Percentiles rank a stretch among this genome's conserved stretches.
Evolutionary conservation across 768 basidiomycete genomes (phyloP).

Genomic region (Mycena latifolia): DNA sequence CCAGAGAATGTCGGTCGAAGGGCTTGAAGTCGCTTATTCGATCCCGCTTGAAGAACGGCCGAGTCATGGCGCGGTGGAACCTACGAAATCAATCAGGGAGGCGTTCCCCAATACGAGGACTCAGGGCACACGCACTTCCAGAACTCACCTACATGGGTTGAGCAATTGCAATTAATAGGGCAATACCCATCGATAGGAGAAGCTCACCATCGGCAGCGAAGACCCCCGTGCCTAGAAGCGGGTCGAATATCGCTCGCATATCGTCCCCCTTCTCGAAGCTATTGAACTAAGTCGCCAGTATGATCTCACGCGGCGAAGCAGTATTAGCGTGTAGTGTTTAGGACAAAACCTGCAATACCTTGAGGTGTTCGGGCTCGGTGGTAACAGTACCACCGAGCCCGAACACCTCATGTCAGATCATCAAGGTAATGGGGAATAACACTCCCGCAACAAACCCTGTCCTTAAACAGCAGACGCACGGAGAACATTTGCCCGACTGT

Average conservation of each 20-base stretch:
- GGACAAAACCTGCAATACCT: conserved; percentile 33
- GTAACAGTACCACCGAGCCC: too few species aligned
- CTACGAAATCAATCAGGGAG: too few species aligned
- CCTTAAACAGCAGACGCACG: conserved; percentile 26
- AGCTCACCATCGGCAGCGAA: conserved; percentile 70
- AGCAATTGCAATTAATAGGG: not conserved
- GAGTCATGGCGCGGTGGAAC: conserved; percentile 43
- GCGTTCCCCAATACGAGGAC: too few species aligned
- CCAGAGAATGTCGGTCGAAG: conserved; percentile 63
- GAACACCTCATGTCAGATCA: too few species aligned
- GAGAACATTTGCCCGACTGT: conserved; percentile 12
- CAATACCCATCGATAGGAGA: not conserved
- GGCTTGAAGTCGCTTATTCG: conserved; percentile 67
- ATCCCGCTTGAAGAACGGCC: conserved; percentile 68
- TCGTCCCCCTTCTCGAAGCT: conserved; percentile 42
- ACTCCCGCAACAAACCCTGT: conserved; percentile 10
- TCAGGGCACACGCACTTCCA: conserved; percentile 65
- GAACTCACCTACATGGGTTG: conserved; percentile 57
- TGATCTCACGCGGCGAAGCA: not conserved
- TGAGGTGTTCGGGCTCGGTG: conserved; percentile 61
- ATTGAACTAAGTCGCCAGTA: conserved; percentile 44
- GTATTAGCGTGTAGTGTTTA: too few species aligned
- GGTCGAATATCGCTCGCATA: not conserved
- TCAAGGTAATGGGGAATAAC: not conserved
- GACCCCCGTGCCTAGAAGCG: conserved; percentile 55